Base-by-base conservation (phyloP, 2,329 filamentous ascomycete species). In the Neopestalotiopsis sp. region DNA sequence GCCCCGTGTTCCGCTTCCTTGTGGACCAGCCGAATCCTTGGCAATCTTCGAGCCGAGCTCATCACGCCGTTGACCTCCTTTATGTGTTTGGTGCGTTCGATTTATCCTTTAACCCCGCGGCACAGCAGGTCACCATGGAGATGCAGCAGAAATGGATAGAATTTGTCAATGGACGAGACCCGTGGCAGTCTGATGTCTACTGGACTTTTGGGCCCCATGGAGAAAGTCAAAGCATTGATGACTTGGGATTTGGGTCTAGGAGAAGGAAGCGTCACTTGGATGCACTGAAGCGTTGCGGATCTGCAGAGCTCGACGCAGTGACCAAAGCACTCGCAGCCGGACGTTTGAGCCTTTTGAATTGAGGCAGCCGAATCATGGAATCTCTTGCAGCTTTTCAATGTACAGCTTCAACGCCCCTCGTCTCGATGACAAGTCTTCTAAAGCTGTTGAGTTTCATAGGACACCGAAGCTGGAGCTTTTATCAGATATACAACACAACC, bases 371-470 rank as follows among this genome's bases (percentile, higher is more conserved):
- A 14, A 10, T 7, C 10, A 38, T 38, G 34, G 74, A 74, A 74
- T 79, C 3, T 72, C 73, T 1, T 71, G 78, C 14, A 78, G 78
- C 68, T 78, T 79, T 76, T 81, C 81, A 71, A 28, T 28, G 24
- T 28, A 28, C 3, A 28, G 3, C 24, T 28, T 28, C 24, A 28
- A 28, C 24, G 24, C 24, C 24, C 24, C 24, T 3, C 1, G 24
- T 28, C 24, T 28, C 24, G 24, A 28, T 28, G 24, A 28, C 4
- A 28, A 28, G 3, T 28, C 24, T 28, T 28, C 24, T 28, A 28
- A 28, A 28, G 24, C 24, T 28, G 24, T 28, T 28, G 24, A 28
- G 24, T 28, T 28, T 4, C 24, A 28, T 28, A 28, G 24, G 24
- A 28, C 24, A 28, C 3, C 24, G 24, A 28, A 28, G 40, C 34